Percentiles rank a stretch among this genome's conserved stretches.
phyloP scores from a whole-genome alignment of 2,329 filamentous ascomycete species.

The Claviceps africana region DNA sequence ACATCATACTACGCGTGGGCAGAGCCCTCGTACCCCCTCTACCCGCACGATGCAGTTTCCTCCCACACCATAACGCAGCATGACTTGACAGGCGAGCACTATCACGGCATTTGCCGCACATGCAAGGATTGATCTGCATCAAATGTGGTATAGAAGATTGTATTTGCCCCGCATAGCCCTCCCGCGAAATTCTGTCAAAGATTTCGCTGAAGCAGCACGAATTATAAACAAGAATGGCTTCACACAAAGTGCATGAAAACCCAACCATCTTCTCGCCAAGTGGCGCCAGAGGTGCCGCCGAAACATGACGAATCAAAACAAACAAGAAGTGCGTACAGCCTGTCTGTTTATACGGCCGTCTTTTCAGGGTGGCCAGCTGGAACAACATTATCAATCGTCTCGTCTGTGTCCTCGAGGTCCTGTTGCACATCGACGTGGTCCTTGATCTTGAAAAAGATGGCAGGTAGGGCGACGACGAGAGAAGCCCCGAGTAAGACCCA shows the following conservation, averaged over 20 bases:
- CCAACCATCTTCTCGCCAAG: background rate
- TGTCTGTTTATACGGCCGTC: background rate
- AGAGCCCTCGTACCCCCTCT: no score
- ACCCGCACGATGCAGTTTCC: background rate
- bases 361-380: slow-evolving; percentile 3
- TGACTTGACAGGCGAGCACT: background rate
- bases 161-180: background rate
- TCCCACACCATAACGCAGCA: background rate
- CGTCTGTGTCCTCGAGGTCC: slow-evolving; percentile 73
- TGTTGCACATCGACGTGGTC: slow-evolving; percentile 71
- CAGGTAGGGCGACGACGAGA: slow-evolving; percentile 61
- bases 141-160: no score
- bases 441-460: slow-evolving; percentile 66
- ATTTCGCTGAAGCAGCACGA: background rate
- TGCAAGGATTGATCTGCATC: background rate
- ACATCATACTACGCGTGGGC: background rate
- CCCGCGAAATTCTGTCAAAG: background rate
- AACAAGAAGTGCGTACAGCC: background rate
- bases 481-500: slow-evolving; percentile 67
- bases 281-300: background rate
- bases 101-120: background rate
- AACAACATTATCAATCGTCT: slow-evolving; percentile 59
- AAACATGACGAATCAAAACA: background rate
- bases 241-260: background rate
- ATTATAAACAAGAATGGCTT: background rate